Evolutionary conservation across 768 basidiomycete species (phyloP).

Genomic region (Megacollybia marginata): DNA sequence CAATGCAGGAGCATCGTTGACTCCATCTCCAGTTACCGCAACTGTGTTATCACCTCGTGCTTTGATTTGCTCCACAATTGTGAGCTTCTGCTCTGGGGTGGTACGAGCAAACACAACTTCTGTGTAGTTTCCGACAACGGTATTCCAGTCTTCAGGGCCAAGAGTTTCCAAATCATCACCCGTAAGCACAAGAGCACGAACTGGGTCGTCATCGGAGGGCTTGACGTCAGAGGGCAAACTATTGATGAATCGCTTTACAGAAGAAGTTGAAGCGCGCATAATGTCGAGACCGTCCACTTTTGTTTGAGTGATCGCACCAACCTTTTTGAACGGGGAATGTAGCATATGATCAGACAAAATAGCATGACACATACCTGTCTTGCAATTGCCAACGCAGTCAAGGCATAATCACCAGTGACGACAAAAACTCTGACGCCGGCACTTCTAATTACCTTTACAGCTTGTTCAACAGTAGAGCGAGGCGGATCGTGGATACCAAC

Average conservation of each 20-base stretch:
- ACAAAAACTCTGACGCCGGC: conserved; percentile 45
- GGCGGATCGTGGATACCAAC: conserved; percentile 47
- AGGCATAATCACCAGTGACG: conserved; percentile 24
- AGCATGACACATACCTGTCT: conserved; percentile 26
- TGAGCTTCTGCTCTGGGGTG: too few species aligned
- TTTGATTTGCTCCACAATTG: too few species aligned
- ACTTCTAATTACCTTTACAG: conserved; percentile 40
- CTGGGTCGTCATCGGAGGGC: conserved; percentile 35
- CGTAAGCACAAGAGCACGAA: conserved; percentile 18
- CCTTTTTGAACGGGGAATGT: background rate
- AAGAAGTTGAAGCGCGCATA: background rate
- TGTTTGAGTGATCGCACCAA: conserved; percentile 13
- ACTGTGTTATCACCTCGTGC: conserved; percentile 33
- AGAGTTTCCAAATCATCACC: conserved; percentile 42
- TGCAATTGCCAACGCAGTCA: conserved; percentile 45
- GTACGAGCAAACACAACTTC: conserved; percentile 36
- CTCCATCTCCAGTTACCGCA: conserved; percentile 33
- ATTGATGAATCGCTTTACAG: conserved; percentile 5
- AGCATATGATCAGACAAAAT: background rate
- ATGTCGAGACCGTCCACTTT: conserved; percentile 35
- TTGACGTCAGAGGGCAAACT: conserved; percentile 10
- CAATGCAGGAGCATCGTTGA: conserved; percentile 53
- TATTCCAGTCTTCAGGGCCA: conserved; percentile 44
- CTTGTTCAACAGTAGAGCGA: conserved; percentile 42
- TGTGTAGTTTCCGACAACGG: conserved; percentile 50